Conservation (phyloP, 148 eudicot genomes). For the Chenopodium suecicum region DNA sequence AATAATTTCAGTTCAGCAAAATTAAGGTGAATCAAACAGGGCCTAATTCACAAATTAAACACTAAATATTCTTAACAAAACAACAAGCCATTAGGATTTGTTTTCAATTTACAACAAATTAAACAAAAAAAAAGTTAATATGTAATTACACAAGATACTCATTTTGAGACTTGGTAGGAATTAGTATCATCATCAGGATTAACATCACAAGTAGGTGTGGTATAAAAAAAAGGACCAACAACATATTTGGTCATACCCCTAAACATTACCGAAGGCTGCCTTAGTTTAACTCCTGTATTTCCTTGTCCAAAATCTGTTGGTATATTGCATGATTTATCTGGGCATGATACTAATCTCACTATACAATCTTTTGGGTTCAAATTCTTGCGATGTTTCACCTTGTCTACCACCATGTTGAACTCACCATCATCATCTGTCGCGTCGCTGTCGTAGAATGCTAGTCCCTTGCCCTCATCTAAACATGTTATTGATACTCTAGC, state of each 20-base stretch:
- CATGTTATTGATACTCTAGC: slow-evolving; percentile 67
- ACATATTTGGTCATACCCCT: slow-evolving; percentile 48
- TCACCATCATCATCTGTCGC: slow-evolving; percentile 56
- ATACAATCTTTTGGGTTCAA: slow-evolving; percentile 51
- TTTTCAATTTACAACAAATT: neutral
- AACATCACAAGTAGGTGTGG: slow-evolving; percentile 62
- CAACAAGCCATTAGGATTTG: neutral
- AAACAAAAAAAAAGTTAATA: neutral
- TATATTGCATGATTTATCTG: slow-evolving; percentile 58
- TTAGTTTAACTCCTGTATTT: slow-evolving; percentile 53
- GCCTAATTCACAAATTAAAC: neutral
- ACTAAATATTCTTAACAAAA: neutral
- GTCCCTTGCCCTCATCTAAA: slow-evolving; percentile 48
- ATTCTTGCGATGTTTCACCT: slow-evolving; percentile 38
- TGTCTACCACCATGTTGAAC: slow-evolving; percentile 44
- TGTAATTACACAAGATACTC: neutral
- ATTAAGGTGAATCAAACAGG: no score
- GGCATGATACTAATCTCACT: slow-evolving; percentile 64
- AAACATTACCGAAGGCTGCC: slow-evolving; percentile 50
- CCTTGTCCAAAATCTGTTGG: slow-evolving; percentile 61
- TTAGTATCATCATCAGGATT: slow-evolving; percentile 39
- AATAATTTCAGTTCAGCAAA: no score
- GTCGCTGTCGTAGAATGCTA: slow-evolving; percentile 60
- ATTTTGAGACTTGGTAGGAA: neutral
- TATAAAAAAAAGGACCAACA: slow-evolving; percentile 66